These are phyloP conservation scores for Aspergillus pseudonomiae DNA, from an alignment of 2,329 filamentous ascomycete genomes.

Conservation along the genomic window DNA sequence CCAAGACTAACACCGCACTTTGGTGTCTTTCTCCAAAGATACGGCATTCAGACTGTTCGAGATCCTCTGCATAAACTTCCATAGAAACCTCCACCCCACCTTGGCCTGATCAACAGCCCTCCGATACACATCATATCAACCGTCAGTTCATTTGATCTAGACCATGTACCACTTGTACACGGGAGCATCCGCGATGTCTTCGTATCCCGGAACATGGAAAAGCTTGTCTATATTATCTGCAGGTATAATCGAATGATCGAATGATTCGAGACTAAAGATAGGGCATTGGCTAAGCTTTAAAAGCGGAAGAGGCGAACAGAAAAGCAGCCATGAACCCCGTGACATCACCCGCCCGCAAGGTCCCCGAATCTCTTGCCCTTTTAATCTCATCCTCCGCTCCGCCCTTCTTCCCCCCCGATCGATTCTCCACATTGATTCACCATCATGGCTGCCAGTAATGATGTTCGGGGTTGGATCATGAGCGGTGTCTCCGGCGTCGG, in stretches of 20 bases:
- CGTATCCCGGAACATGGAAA: neutral
- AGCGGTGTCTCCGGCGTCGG: conserved; percentile 77
- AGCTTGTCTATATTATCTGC: neutral
- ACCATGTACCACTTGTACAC: too few species aligned
- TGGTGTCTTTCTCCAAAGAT: neutral
- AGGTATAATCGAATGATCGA: neutral
- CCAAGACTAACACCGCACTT: neutral
- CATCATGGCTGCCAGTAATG: conserved; percentile 66
- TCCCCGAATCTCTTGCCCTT: neutral
- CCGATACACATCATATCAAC: too few species aligned
- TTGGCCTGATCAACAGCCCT: too few species aligned
- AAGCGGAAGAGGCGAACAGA: neutral
- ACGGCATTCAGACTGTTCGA: too few species aligned
- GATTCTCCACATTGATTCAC: conserved; percentile 1
- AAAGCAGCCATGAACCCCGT: neutral
- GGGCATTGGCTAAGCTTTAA: neutral
- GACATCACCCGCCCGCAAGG: conserved; percentile 6
- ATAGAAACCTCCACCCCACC: too few species aligned
- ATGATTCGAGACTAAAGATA: neutral
- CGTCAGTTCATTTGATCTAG: too few species aligned
- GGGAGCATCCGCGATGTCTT: too few species aligned
- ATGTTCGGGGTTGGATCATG: conserved; percentile 94
- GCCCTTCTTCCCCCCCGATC: neutral
- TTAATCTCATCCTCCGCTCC: conserved; percentile 1
- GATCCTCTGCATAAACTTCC: too few species aligned